Conservation (phyloP, 495 filamentous ascomycete genomes). For the Penicillium odoratum region DNA sequence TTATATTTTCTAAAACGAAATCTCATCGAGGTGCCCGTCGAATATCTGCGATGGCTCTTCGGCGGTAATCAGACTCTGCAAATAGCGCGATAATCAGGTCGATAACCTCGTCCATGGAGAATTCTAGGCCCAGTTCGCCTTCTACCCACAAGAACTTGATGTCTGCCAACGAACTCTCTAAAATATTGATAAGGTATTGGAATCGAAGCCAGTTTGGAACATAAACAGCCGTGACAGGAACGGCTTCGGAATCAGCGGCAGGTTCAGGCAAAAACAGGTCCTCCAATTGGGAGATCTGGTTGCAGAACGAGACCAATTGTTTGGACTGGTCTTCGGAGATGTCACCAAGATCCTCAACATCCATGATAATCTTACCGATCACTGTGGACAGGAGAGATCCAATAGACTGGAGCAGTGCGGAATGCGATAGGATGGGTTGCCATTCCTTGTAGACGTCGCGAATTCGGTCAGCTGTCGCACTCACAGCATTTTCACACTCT, state of each 20-base stretch:
- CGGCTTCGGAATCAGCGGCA: constrained; percentile 31
- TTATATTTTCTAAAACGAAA: too few species aligned
- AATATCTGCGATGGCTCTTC: constrained; percentile 79
- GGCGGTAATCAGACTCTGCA: constrained; percentile 78
- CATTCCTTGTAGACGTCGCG: constrained; percentile 69
- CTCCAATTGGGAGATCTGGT: constrained; percentile 66
- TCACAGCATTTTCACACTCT: constrained; percentile 71
- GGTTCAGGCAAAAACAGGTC: constrained; percentile 69
- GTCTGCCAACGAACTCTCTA: constrained; percentile 86
- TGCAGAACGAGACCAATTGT: constrained; percentile 71
- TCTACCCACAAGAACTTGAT: constrained; percentile 88
- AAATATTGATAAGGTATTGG: constrained; percentile 81
- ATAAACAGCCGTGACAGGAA: constrained; percentile 76
- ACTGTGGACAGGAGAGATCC: constrained; percentile 81
- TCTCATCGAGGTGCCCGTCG: constrained; percentile 36
- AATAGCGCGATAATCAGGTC: constrained; percentile 89
- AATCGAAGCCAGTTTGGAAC: constrained; percentile 84
- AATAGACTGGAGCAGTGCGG: constrained; percentile 79
- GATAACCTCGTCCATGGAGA: constrained; percentile 78
- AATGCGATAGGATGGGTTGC: constrained; percentile 77
- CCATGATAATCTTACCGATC: constrained; percentile 75
- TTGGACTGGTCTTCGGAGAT: constrained; percentile 88
- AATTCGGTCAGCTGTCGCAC: constrained; percentile 65
- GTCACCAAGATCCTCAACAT: constrained; percentile 81
- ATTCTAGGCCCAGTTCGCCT: constrained; percentile 79